These are phyloP conservation scores for Luffa aegyptiaca DNA, from an alignment of 306 rosid genomes.

Conservation along the genomic window DNA sequence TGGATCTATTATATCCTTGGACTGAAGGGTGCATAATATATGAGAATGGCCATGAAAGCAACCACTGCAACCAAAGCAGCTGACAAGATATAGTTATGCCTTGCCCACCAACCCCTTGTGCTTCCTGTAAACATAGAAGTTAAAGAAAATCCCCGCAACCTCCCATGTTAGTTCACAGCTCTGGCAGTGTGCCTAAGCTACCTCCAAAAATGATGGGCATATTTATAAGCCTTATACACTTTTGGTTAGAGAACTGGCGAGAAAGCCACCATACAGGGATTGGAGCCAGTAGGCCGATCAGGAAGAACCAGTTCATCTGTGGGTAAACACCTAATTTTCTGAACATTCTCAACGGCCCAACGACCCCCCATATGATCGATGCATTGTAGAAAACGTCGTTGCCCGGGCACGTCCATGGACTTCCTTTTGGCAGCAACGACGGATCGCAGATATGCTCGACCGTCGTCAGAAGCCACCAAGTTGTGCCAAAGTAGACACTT, in stretches of 20 bases:
- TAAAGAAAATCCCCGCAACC: constrained; percentile 27
- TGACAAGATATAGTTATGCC: constrained; percentile 62
- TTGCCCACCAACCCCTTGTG: constrained; percentile 47
- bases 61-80: constrained; percentile 67
- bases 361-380: constrained; percentile 40
- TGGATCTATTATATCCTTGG: constrained; percentile 23
- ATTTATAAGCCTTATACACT: constrained; percentile 24
- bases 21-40: constrained; percentile 50
- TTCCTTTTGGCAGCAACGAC: constrained; percentile 22
- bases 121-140: constrained; percentile 17
- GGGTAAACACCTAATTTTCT: constrained; percentile 24
- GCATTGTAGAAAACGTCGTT: constrained; percentile 35
- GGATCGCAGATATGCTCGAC: constrained; percentile 25
- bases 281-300: constrained; percentile 25
- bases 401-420: constrained; percentile 43
- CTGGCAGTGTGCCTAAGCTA: constrained; percentile 11
- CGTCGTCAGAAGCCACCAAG: constrained; percentile 40
- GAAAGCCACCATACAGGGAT: constrained; percentile 24
- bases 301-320: constrained; percentile 36
- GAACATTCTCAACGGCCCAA: constrained; percentile 32
- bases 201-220: constrained; percentile 22
- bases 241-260: constrained; percentile 16
- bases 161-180: constrained; percentile 27
- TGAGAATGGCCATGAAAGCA: constrained; percentile 45
- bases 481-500: constrained; percentile 27